phyloP scores from a whole-genome alignment of 1,284 basidiomycete genomes.

The Hypsizygus ulmarius region DNA sequence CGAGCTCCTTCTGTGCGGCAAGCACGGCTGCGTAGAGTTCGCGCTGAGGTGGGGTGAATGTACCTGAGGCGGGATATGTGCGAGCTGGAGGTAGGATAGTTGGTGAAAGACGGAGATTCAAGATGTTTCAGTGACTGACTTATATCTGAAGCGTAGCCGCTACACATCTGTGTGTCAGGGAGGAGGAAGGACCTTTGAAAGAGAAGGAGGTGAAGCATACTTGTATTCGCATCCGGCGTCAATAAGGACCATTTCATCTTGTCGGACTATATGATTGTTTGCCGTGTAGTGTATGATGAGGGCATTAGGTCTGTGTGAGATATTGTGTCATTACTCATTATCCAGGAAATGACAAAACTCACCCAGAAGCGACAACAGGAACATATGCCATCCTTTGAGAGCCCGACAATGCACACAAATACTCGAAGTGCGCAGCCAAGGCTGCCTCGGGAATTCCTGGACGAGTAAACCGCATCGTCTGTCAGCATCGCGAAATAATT shows the following conservation, averaged over 20 bases:
- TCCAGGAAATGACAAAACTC: conserved; percentile 22
- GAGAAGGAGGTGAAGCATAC: conserved; percentile 39
- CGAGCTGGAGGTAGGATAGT: conserved; percentile 52
- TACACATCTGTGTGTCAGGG: conserved; percentile 27
- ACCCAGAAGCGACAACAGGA: conserved; percentile 93
- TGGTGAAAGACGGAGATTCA: conserved; percentile 10
- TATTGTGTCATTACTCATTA: neutral
- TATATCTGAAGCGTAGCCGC: conserved; percentile 95
- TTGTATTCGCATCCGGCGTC: conserved; percentile 91
- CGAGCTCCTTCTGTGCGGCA: conserved; percentile 70
- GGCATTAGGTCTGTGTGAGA: conserved; percentile 63
- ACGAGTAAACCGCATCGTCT: conserved; percentile 83
- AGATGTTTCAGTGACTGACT: conserved; percentile 47
- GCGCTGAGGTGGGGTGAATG: conserved; percentile 77
- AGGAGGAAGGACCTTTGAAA: neutral
- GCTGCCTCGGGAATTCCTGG: conserved; percentile 72
- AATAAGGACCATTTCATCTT: conserved; percentile 80
- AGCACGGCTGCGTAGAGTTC: conserved; percentile 88
- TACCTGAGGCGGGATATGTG: conserved; percentile 84
- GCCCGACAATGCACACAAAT: conserved; percentile 75
- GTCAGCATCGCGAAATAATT: neutral
- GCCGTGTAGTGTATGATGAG: conserved; percentile 91
- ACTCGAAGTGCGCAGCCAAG: conserved; percentile 87
- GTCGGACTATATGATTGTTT: conserved; percentile 75
- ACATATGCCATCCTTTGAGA: conserved; percentile 88